Evolutionary conservation across 305 asterid genomes (phyloP).

Genomic region (Fraxinus floribunda): DNA sequence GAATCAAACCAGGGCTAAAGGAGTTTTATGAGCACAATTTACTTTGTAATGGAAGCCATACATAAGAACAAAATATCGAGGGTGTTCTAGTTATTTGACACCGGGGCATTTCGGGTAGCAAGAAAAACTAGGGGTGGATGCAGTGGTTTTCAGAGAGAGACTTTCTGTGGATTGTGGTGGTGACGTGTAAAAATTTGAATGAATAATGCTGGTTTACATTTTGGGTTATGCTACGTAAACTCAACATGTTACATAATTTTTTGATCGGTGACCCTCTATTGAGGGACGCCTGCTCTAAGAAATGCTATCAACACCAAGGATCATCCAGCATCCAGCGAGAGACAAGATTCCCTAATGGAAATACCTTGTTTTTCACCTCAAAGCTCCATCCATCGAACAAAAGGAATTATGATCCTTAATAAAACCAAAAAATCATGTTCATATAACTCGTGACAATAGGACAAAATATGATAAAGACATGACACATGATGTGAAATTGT

Average conservation of each 20-base stretch:
- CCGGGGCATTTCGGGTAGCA: not conserved
- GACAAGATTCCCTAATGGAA: not conserved
- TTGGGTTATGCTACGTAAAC: no score
- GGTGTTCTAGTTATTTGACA: not conserved
- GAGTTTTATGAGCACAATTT: not conserved
- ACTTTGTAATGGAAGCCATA: not conserved
- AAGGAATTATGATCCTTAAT: not conserved
- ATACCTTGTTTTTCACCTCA: not conserved
- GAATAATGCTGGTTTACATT: no score
- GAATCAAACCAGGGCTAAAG: not conserved
- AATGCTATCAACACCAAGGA: not conserved
- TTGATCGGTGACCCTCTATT: no score
- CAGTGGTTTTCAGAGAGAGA: not conserved
- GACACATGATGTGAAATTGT: not conserved
- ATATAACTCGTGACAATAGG: not conserved
- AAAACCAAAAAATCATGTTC: not conserved
- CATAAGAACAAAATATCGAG: not conserved
- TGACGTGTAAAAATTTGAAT: not conserved
- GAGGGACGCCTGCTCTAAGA: not conserved
- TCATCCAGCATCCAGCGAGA: not conserved
- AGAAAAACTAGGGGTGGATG: conserved; percentile 3
- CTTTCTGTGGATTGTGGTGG: not conserved
- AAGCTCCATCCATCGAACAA: not conserved
- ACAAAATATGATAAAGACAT: not conserved
- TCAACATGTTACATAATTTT: no score